Evolutionary conservation across 192 early-diverging fungal species (phyloP).

Genomic region (Thamnidium elegans): DNA sequence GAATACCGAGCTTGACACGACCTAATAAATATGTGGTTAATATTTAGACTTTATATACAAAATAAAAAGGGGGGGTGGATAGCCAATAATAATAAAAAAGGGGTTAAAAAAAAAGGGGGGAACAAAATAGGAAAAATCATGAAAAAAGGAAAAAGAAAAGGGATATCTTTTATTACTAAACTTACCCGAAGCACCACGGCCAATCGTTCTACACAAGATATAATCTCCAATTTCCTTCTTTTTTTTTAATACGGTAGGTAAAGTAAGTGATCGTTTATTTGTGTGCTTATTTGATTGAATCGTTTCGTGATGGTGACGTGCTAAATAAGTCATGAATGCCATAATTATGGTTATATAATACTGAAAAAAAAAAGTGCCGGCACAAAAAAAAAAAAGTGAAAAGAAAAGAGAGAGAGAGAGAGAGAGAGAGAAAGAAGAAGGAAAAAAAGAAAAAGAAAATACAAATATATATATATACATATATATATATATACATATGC

Average conservation of each 20-base stretch:
- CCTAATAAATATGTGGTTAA: slow-evolving; percentile 17
- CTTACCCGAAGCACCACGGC: slow-evolving; percentile 60
- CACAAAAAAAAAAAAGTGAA: neutral
- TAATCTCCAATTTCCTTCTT: slow-evolving; percentile 55
- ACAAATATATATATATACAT: neutral
- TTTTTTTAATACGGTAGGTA: slow-evolving; percentile 15
- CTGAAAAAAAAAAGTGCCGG: neutral
- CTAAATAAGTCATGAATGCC: slow-evolving; percentile 20
- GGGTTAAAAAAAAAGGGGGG: neutral
- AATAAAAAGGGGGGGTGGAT: neutral
- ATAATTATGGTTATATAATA: too few relatives aligned
- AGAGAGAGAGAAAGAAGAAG: neutral
- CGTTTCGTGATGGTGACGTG: slow-evolving; percentile 15
- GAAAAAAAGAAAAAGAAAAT: slow-evolving; percentile 6
- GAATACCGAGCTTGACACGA: slow-evolving; percentile 35
- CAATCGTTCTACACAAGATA: slow-evolving; percentile 63
- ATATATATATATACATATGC: neutral
- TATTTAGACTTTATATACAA: too few relatives aligned
- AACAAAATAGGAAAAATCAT: slow-evolving; percentile 9
- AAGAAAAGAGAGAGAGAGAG: neutral
- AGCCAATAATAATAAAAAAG: neutral
- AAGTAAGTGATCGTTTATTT: slow-evolving; percentile 15
- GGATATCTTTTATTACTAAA: neutral
- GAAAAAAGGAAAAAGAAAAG: slow-evolving; percentile 8
- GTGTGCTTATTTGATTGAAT: neutral